These are phyloP conservation scores for Rhypophila decipiens DNA, from an alignment of 495 filamentous ascomycete genomes.

Conservation along the genomic window DNA sequence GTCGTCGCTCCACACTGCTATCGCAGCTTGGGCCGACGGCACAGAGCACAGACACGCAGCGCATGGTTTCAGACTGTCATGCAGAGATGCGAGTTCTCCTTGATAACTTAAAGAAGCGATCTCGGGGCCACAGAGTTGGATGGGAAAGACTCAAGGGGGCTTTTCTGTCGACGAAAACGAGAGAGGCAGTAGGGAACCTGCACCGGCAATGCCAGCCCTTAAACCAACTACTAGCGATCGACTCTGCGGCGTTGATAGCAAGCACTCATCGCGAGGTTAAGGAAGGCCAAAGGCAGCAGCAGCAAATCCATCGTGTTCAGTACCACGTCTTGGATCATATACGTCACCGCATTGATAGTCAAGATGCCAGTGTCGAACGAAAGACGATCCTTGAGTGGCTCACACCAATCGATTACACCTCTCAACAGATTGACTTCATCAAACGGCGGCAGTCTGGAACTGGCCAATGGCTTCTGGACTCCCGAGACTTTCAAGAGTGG, in stretches of 20 bases:
- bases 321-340: too few species aligned
- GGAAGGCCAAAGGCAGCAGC: too few species aligned
- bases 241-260: not conserved
- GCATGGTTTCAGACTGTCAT: not conserved
- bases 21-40: conserved; percentile 2
- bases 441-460: conserved; percentile 28
- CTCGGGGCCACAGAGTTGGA: conserved; percentile 8
- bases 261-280: not conserved
- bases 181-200: conserved; percentile 13
- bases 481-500: conserved; percentile 29
- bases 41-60: not conserved
- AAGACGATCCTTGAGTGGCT: conserved; percentile 5
- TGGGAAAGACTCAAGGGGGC: conserved; percentile 16
- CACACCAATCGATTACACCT: conserved; percentile 3
- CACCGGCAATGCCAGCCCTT: conserved; percentile 11
- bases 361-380: not conserved
- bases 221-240: conserved; percentile 4
- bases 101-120: conserved; percentile 12
- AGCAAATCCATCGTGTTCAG: too few species aligned
- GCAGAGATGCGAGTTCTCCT: not conserved
- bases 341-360: not conserved
- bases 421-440: conserved; percentile 28
- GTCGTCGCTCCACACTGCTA: conserved; percentile 13
- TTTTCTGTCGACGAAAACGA: conserved; percentile 9
- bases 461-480: conserved; percentile 34